phyloP scores from a whole-genome alignment of 345 rosid species.

The Arabidopsis thaliana region TAIR10.1 NC_003070.9:26594501-26595000 shows the following conservation, averaged over 20 bases:
- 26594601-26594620: slow-evolving; percentile 7
- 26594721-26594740: background rate
- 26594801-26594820: slow-evolving; percentile 29
- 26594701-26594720: slow-evolving; percentile 21
- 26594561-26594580: background rate
- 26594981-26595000: background rate
- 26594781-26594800: slow-evolving; percentile 36
- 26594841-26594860: slow-evolving; percentile 35
- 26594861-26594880: slow-evolving; percentile 33
- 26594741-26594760: slow-evolving; percentile 2
- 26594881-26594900: slow-evolving; percentile 33
- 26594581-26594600: slow-evolving; percentile 2
- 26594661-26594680: slow-evolving; percentile 19
- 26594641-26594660: background rate
- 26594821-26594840: slow-evolving; percentile 30
- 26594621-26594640: background rate
- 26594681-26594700: slow-evolving; percentile 4
- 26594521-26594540: background rate
- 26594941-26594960: slow-evolving; percentile 16
- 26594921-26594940: slow-evolving; percentile 22
- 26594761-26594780: slow-evolving; percentile 24
- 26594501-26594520: background rate
- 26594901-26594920: slow-evolving; percentile 22
- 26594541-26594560: background rate
- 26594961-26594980: slow-evolving; percentile 11